Evolutionary conservation across 495 filamentous ascomycete species (phyloP), one percentile per base, ranked within the genome.

Genomic region (Diplogelasinospora grovesii): DNA sequence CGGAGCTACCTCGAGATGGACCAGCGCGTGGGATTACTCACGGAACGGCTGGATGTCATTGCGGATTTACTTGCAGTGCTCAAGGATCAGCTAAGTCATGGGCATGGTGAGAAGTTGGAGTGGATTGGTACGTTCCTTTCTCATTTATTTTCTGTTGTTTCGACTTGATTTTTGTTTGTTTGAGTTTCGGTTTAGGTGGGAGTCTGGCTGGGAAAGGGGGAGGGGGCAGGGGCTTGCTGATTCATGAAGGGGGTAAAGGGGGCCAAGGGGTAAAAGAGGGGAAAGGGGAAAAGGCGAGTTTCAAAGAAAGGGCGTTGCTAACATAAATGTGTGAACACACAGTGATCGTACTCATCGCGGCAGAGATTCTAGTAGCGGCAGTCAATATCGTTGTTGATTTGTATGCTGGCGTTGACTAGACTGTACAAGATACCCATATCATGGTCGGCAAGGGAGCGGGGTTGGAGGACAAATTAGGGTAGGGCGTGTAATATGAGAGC

Each of bases 1-100:
- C 75, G 93, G 30, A 89, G 81, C 52, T 98, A 98, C 53, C 72
- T 98, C 18, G 92, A 98, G 67, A 97, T 98, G 83, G 89, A 95
- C 62, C 92, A 97, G 64, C 67, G 92, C 32, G 90, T 96, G n/a
- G 74, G 78, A 23, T 64, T 98, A 43, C 66, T 98, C 49, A 95
- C 87, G 16, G 89, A 97, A 56, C 70, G 92, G 41, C 60, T 98
- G 47, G 82, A 88, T 49, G 92, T 98, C 24, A 95, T 98, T 66
- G 88, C 85, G 7, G 92, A 98, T 69, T 68, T 98, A 54, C 63
- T 98, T 32, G 85, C 88, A 14, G 93, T 97, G 52, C 69, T 98
- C 35, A 96, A 96, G 58, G 92, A 97, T 56, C 92, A 98, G 68
- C 68, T 95, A 63, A 89, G 84, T 49, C 89, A 95, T 56, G 86